phyloP scores from a whole-genome alignment of 192 early-diverging fungal genomes.

The Kappamyces sp. region DNA sequence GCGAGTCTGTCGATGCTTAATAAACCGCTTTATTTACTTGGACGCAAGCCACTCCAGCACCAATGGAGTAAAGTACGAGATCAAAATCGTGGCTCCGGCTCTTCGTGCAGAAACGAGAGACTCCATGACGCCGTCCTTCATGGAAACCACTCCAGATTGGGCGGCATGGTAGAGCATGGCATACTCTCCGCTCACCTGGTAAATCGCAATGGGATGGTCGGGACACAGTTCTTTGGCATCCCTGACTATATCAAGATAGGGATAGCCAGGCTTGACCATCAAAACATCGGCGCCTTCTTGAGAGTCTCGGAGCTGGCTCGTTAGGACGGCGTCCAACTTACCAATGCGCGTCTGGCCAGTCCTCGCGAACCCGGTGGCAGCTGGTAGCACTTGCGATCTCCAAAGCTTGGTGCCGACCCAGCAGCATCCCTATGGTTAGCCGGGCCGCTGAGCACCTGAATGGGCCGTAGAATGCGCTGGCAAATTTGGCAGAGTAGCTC shows the following conservation, averaged over 20 bases:
- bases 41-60: constrained; percentile 79
- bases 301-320: constrained; percentile 60
- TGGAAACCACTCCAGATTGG: constrained; percentile 72
- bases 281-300: constrained; percentile 93
- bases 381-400: constrained; percentile 93
- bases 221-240: constrained; percentile 53
- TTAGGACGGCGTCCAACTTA: constrained; percentile 6
- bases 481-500: constrained; percentile 97
- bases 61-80: constrained; percentile 94
- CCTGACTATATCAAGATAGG: constrained; percentile 92
- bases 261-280: constrained; percentile 95
- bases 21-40: constrained; percentile 16
- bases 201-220: constrained; percentile 90
- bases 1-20: too few relatives aligned
- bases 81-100: constrained; percentile 87
- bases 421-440: constrained; percentile 64
- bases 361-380: constrained; percentile 83
- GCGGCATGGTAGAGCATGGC: constrained; percentile 74
- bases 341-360: constrained; percentile 80
- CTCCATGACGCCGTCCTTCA: constrained; percentile 82
- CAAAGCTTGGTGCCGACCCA: constrained; percentile 82
- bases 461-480: constrained; percentile 91
- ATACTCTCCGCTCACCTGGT: constrained; percentile 77
- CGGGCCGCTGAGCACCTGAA: constrained; percentile 57
- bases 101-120: constrained; percentile 71